Evolutionary conservation across 2,329 filamentous ascomycete genomes (phyloP).

Genomic region (Xylariaceae sp.): DNA sequence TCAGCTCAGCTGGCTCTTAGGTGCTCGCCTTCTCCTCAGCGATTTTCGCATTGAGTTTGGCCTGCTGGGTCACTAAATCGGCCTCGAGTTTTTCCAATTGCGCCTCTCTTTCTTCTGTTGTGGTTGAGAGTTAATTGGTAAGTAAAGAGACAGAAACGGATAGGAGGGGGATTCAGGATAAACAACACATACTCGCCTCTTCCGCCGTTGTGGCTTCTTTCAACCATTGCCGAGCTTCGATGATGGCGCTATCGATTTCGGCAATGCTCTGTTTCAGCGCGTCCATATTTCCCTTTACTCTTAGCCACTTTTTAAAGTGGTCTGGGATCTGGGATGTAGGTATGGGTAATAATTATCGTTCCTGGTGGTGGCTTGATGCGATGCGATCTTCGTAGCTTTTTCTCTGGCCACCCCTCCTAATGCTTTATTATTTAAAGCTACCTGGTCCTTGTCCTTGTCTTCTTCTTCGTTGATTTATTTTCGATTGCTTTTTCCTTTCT

Average conservation of each 20-base stretch:
- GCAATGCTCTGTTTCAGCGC: slow-evolving; percentile 15
- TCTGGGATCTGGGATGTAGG: no score
- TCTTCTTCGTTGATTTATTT: neutral
- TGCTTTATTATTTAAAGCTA: no score
- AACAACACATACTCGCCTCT: slow-evolving; percentile 9
- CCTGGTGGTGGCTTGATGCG: no score
- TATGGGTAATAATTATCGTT: no score
- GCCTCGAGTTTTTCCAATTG: slow-evolving; percentile 11
- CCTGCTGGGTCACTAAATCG: slow-evolving; percentile 11
- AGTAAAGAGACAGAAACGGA: neutral
- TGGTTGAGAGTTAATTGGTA: slow-evolving; percentile 1
- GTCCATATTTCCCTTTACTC: slow-evolving; percentile 12
- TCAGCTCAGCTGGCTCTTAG: neutral
- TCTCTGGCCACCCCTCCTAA: no score
- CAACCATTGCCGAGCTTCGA: slow-evolving; percentile 18
- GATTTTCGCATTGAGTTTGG: slow-evolving; percentile 8
- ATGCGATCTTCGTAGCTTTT: no score
- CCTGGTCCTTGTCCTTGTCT: neutral
- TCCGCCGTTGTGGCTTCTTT: slow-evolving; percentile 13
- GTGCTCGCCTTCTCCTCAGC: neutral
- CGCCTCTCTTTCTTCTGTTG: slow-evolving; percentile 10
- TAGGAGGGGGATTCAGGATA: neutral
- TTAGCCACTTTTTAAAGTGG: neutral
- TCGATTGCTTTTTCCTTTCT: neutral
- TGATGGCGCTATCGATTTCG: slow-evolving; percentile 16